Base-by-base conservation (phyloP, 2,329 filamentous ascomycete genomes). In the Achaetomium macrosporum region DNA sequence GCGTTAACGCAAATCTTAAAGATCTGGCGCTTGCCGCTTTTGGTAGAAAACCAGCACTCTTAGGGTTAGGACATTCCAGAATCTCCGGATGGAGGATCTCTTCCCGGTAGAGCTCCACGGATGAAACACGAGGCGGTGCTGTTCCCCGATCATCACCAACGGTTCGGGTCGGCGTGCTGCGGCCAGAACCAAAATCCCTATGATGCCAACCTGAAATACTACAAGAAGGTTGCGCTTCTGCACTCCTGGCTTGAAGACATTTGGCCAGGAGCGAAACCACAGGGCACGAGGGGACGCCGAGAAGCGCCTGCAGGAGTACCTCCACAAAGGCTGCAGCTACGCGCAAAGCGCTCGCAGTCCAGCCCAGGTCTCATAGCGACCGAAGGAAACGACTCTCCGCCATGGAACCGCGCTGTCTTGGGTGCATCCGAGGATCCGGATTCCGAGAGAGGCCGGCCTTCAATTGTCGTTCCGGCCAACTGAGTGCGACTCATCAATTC, bases 281-380 rank as follows among this genome's bases (percentile, higher is more conserved):
- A 53, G 50, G 54, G 25, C 50, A 46, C 12, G 42, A 47, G 13
- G 39, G 4, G 30, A 2, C 39, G 42, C 17, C 37, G 12, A 36
- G 31, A 47, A 50, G 54, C 50, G 54, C 42, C 45, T 41, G 30
- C 35, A 19, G 19, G 7, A 15, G 46, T 47, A 15, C 29, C 36
- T 47, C 51, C 43, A 36, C 51, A 53, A 37, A 33, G 33, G 42
- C 41, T 48, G 47, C 54, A 53, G 42, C 41, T 42, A 39, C 45
- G 43, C 19, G 17, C 47, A 51, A 52, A 57, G 49, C 50, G 57
- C 54, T 58, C 57, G 55, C 53, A 52, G 53, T 53, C 55, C 20
- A 50, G 45, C 50, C 56, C 15, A 8, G 35, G 51, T 37, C 42
- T 46, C 36, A 47, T 30, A 44, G 31, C 49, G 46, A 39, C 31